Evolutionary conservation across 2,329 filamentous ascomycete genomes (phyloP).

Genomic region (Zalaria sp.): DNA sequence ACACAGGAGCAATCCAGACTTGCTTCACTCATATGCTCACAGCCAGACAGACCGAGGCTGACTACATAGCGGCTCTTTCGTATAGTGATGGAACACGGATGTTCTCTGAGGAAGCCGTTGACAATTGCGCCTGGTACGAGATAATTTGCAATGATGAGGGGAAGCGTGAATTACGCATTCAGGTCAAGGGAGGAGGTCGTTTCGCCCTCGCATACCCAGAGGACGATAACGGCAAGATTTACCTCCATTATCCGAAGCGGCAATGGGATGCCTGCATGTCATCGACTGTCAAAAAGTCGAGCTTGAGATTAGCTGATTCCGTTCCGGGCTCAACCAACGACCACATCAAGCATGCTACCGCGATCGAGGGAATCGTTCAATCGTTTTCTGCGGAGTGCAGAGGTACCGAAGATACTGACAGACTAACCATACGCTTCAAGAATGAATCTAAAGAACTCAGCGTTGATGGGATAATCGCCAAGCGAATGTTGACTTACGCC

Average conservation of each 20-base stretch:
- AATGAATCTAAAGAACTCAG: constrained; percentile 4
- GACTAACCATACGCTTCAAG: not conserved
- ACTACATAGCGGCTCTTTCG: no score
- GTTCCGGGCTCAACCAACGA: not conserved
- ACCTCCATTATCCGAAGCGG: constrained; percentile 10
- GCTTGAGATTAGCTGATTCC: not conserved
- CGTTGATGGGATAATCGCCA: constrained; percentile 7
- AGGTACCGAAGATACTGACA: not conserved
- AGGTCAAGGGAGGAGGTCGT: not conserved
- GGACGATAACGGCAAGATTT: constrained; percentile 1
- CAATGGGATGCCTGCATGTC: constrained; percentile 10
- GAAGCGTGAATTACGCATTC: constrained; percentile 2
- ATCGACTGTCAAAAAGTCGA: not conserved
- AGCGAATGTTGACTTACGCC: constrained; percentile 6
- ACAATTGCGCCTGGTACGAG: constrained; percentile 3
- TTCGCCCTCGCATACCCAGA: not conserved
- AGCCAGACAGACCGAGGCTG: constrained; percentile 1
- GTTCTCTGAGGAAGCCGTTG: not conserved
- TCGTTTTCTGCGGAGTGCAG: constrained; percentile 5
- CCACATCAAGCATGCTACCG: not conserved
- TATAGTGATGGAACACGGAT: not conserved
- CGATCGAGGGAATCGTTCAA: not conserved
- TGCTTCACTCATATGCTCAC: constrained; percentile 1
- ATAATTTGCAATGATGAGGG: constrained; percentile 3
- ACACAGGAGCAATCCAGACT: no score